A percentile compares a stretch with the other conserved stretches of the same genome.
Conservation (phyloP, 2,329 filamentous ascomycete species). For the Colletotrichum musicola region DNA sequence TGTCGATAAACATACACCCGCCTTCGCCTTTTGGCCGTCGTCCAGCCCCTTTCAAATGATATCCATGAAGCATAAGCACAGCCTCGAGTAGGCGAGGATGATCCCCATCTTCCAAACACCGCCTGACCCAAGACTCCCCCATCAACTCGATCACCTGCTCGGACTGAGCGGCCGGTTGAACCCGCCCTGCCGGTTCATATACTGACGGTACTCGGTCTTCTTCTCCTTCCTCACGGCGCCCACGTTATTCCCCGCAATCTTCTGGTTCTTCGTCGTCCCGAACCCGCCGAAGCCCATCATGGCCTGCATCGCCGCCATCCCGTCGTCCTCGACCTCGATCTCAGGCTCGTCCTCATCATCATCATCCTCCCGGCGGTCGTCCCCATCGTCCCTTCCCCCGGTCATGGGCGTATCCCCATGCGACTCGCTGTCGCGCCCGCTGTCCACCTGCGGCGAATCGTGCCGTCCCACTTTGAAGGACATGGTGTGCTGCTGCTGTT, state of each 20-base stretch:
- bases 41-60: neutral
- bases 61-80: neutral
- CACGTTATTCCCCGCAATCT: slow-evolving; percentile 88
- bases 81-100: neutral
- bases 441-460: slow-evolving; percentile 44
- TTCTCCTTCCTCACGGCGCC: slow-evolving; percentile 91
- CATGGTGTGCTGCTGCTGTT: slow-evolving; percentile 43
- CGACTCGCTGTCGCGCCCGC: slow-evolving; percentile 38
- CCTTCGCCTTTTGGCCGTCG: too few species aligned
- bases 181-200: slow-evolving; percentile 89
- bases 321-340: slow-evolving; percentile 71
- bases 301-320: slow-evolving; percentile 79
- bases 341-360: slow-evolving; percentile 62
- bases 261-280: slow-evolving; percentile 87
- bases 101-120: neutral
- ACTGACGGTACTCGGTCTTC: slow-evolving; percentile 95
- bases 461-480: slow-evolving; percentile 52
- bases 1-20: neutral
- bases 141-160: slow-evolving; percentile 47
- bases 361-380: slow-evolving; percentile 70
- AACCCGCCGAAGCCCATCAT: slow-evolving; percentile 94
- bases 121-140: neutral
- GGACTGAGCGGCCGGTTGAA: slow-evolving; percentile 85
- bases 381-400: slow-evolving; percentile 24
- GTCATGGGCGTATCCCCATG: slow-evolving; percentile 39